Evolutionary conservation across 2,329 filamentous ascomycete species (phyloP).

Genomic region (Eutypa lata): DNA sequence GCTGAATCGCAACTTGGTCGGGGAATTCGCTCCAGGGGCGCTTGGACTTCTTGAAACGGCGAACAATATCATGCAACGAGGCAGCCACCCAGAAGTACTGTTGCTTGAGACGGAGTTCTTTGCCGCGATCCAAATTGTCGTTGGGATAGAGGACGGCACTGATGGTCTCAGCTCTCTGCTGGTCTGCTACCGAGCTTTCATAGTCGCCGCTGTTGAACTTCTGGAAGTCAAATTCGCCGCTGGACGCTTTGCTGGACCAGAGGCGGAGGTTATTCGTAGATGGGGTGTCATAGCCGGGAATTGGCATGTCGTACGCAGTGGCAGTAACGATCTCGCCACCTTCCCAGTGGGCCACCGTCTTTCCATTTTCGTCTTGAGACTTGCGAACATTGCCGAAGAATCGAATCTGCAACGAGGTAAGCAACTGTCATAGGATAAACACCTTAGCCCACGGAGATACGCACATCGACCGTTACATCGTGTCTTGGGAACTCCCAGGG

Average conservation of each 20-base stretch:
- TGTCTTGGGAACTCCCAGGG: slow-evolving; percentile 98
- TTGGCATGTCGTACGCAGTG: slow-evolving; percentile 87
- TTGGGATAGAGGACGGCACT: slow-evolving; percentile 97
- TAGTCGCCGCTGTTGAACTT: slow-evolving; percentile 99
- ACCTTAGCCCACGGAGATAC: slow-evolving; percentile 20
- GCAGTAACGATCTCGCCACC: slow-evolving; percentile 90
- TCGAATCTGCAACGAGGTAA: slow-evolving; percentile 60
- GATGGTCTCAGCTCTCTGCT: slow-evolving; percentile 98
- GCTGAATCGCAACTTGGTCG: slow-evolving; percentile 92
- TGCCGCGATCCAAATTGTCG: slow-evolving; percentile 92
- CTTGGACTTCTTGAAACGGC: slow-evolving; percentile 96
- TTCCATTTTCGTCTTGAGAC: slow-evolving; percentile 71
- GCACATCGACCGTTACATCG: slow-evolving; percentile 85
- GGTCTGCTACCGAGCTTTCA: slow-evolving; percentile 95
- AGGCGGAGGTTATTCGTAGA: slow-evolving; percentile 96
- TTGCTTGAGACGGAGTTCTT: slow-evolving; percentile 96
- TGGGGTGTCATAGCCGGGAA: slow-evolving; percentile 84
- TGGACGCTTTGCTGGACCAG: slow-evolving; percentile 96
- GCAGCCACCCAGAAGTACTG: slow-evolving; percentile 99
- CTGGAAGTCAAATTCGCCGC: slow-evolving; percentile 97
- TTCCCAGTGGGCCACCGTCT: slow-evolving; percentile 75
- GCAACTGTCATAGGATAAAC: background rate
- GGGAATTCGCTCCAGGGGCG: slow-evolving; percentile 88
- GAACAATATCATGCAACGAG: slow-evolving; percentile 92
- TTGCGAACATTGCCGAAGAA: slow-evolving; percentile 88